Conservation (phyloP, 192 early-diverging fungal genomes). For the Coemansia sp. region DNA sequence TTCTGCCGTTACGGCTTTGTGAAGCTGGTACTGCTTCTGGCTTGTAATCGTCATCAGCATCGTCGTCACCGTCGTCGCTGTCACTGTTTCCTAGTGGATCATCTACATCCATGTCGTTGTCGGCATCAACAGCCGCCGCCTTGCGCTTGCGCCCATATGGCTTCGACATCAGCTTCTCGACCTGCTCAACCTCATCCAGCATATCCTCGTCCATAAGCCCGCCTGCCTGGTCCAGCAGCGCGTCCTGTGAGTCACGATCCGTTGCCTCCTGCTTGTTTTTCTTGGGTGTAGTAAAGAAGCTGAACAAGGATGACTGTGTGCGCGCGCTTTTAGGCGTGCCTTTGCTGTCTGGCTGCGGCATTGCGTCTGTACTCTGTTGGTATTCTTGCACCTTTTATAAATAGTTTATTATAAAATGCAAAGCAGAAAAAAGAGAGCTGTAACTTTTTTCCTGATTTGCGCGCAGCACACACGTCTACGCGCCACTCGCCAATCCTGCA, state of each 20-base stretch:
- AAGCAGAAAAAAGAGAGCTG: background rate
- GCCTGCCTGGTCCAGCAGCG: slow-evolving; percentile 21
- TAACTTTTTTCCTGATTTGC: background rate
- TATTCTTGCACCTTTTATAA: background rate
- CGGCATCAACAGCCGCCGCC: background rate
- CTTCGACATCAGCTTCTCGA: slow-evolving; percentile 7
- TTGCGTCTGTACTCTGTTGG: background rate
- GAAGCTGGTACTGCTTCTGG: background rate
- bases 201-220: slow-evolving; percentile 32
- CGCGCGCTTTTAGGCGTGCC: slow-evolving; percentile 39
- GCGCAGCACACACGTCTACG: background rate
- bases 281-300: slow-evolving; percentile 46
- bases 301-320: slow-evolving; percentile 43
- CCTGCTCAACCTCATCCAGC: slow-evolving; percentile 30
- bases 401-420: slow-evolving; percentile 1
- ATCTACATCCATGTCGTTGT: slow-evolving; percentile 10
- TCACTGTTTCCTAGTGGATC: background rate
- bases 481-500: background rate
- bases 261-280: background rate
- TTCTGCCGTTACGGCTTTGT: background rate
- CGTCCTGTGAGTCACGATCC: slow-evolving; percentile 43
- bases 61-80: background rate
- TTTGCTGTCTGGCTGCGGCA: slow-evolving; percentile 23
- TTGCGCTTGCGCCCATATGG: slow-evolving; percentile 31
- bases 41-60: slow-evolving; percentile 21